These are phyloP conservation scores for Starmerella sirachaensis DNA, from an alignment of 805 yeast species.

Conservation along the genomic window DNA sequence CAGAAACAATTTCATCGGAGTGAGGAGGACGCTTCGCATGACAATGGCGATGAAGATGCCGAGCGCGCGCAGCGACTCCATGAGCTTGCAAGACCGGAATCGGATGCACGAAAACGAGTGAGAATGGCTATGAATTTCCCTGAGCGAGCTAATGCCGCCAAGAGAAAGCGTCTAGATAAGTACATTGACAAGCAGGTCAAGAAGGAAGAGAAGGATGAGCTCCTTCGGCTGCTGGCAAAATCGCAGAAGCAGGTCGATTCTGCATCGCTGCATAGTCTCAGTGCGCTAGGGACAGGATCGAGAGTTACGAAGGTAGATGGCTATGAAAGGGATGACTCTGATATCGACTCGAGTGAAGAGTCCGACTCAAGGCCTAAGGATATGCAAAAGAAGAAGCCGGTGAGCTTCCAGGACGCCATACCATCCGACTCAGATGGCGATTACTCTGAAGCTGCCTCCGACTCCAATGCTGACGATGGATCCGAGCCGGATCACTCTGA, in stretches of 20 bases:
- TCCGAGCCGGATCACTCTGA: constrained; percentile 54
- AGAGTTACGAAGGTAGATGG: constrained; percentile 56
- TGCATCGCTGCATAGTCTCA: constrained; percentile 54
- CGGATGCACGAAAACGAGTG: constrained; percentile 19
- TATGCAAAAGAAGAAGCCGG: too few relatives aligned
- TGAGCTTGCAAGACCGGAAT: constrained; percentile 18
- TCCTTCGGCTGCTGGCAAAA: constrained; percentile 55
- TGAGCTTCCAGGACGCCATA: too few relatives aligned
- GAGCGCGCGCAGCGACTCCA: constrained; percentile 8
- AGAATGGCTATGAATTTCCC: constrained; percentile 29
- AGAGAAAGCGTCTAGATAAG: constrained; percentile 70
- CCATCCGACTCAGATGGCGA: too few relatives aligned
- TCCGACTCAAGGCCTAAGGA: too few relatives aligned
- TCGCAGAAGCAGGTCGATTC: constrained; percentile 53
- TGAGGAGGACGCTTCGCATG: constrained; percentile 16
- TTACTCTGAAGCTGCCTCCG: too few relatives aligned
- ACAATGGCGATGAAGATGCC: constrained; percentile 10
- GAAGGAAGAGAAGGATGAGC: constrained; percentile 57
- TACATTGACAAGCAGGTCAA: constrained; percentile 41
- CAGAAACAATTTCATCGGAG: constrained; percentile 49
- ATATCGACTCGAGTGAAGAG: too few relatives aligned
- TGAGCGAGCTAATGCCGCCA: constrained; percentile 51
- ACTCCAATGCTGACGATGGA: constrained; percentile 58
- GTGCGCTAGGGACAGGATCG: constrained; percentile 59
- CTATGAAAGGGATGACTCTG: constrained; percentile 59